Conservation (phyloP, 257 asterid genomes). For the Eustoma russellianum region DNA sequence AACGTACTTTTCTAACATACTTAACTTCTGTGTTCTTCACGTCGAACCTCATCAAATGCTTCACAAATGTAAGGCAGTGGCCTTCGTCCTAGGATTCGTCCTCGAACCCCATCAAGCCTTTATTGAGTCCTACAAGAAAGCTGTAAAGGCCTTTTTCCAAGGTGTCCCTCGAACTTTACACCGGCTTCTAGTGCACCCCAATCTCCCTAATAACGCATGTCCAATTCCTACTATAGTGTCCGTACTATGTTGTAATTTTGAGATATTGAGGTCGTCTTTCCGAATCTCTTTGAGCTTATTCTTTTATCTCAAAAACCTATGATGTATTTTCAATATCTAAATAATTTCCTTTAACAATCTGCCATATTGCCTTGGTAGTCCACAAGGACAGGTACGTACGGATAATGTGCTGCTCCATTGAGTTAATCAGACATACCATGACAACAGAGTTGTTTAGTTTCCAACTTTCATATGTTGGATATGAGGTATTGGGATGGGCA, state of each 20-base stretch:
- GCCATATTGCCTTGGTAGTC: not conserved
- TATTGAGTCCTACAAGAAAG: not conserved
- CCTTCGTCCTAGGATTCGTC: not conserved
- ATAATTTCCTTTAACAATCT: not conserved
- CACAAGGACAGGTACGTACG: too few species aligned
- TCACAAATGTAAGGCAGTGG: not conserved
- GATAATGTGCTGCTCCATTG: too few species aligned
- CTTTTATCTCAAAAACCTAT: too few species aligned
- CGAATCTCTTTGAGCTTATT: too few species aligned
- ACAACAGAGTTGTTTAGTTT: too few species aligned
- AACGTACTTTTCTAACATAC: too few species aligned
- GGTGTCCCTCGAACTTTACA: not conserved
- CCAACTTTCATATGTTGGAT: too few species aligned
- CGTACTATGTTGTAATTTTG: too few species aligned
- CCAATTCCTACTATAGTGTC: too few species aligned
- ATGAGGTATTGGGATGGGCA: too few species aligned
- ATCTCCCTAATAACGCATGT: slow-evolving; percentile 1
- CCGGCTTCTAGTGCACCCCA: not conserved
- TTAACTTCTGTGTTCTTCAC: not conserved
- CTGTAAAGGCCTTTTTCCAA: not conserved
- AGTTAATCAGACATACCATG: slow-evolving; percentile 2
- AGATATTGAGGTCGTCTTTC: too few species aligned
- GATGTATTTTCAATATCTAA: not conserved
- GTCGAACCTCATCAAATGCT: slow-evolving; percentile 1
- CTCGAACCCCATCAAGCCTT: slow-evolving; percentile 5